Evolutionary conservation across 2,329 filamentous ascomycete genomes (phyloP).

Genomic region (Aspergillus novoparasiticus): DNA sequence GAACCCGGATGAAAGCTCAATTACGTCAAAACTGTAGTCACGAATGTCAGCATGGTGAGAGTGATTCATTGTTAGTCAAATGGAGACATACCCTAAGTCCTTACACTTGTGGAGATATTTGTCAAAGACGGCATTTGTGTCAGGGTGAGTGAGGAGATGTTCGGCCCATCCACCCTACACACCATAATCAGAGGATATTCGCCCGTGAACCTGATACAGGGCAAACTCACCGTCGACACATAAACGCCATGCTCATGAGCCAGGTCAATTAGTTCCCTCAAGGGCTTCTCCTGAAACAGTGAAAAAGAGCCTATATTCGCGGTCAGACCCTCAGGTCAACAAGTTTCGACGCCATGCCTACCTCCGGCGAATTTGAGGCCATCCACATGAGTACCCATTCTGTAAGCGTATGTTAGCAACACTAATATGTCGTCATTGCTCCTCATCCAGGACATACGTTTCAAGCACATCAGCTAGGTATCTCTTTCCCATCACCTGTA

Average conservation of each 20-base stretch:
- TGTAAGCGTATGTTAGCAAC: slow-evolving; percentile 23
- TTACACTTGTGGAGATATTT: slow-evolving; percentile 57
- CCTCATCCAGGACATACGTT: slow-evolving; percentile 44
- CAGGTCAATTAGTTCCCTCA: slow-evolving; percentile 53
- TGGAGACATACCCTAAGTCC: slow-evolving; percentile 45
- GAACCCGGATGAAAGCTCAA: slow-evolving; percentile 58
- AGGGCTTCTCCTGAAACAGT: slow-evolving; percentile 49
- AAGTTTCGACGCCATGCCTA: slow-evolving; percentile 9
- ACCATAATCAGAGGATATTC: background rate
- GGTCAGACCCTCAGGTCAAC: background rate
- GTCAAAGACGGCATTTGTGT: slow-evolving; percentile 50
- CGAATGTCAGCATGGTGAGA: background rate
- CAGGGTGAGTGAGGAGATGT: slow-evolving; percentile 54
- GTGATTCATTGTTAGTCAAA: background rate
- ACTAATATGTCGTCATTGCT: background rate
- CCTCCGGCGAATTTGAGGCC: slow-evolving; percentile 59
- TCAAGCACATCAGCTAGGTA: slow-evolving; percentile 57
- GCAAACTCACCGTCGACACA: slow-evolving; percentile 50
- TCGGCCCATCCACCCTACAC: slow-evolving; percentile 57
- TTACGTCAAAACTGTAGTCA: slow-evolving; percentile 51
- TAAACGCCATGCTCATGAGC: slow-evolving; percentile 55
- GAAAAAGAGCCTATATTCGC: slow-evolving; percentile 49
- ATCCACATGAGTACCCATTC: slow-evolving; percentile 58
- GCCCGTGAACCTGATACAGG: background rate
- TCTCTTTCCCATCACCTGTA: slow-evolving; percentile 53